Percentiles rank a stretch among this genome's conserved stretches.
Conservation (phyloP, 176 grass and related monocot genomes). For the Cocos nucifera region DNA sequence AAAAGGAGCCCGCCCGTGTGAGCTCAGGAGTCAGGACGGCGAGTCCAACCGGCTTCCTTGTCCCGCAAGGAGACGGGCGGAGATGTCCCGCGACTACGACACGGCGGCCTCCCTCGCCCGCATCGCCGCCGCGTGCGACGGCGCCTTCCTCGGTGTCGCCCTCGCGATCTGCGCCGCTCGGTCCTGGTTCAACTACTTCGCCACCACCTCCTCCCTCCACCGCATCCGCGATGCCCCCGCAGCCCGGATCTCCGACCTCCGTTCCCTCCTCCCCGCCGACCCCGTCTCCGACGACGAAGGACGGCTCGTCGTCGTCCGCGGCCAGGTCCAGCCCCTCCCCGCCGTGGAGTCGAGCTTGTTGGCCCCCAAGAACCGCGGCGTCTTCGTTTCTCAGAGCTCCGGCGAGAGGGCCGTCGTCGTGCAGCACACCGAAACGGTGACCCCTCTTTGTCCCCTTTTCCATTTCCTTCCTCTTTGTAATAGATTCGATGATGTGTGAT, state of each 20-base stretch:
- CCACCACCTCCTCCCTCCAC: conserved; percentile 39
- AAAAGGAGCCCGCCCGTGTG: no score
- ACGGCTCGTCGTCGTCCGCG: conserved; percentile 41
- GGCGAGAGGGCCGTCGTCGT: conserved; percentile 46
- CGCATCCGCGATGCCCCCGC: conserved; percentile 52
- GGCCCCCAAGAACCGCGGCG: conserved; percentile 5
- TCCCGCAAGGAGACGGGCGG: no score
- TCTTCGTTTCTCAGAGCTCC: conserved; percentile 39
- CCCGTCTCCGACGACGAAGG: not conserved
- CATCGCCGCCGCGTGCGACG: conserved; percentile 60
- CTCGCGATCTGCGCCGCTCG: conserved; percentile 41
- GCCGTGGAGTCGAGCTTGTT: conserved; percentile 5
- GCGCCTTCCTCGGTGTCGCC: conserved; percentile 61
- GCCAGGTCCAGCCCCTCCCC: conserved; percentile 39
- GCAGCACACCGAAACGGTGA: conserved; percentile 63
- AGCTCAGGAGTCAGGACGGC: no score
- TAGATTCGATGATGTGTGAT: no score
- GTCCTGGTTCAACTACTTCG: conserved; percentile 65
- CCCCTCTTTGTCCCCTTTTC: not conserved
- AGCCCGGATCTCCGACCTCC: conserved; percentile 38
- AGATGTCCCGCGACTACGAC: conserved; percentile 49
- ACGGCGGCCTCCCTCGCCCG: conserved; percentile 48
- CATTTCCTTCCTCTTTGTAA: no score
- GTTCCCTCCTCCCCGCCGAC: conserved; percentile 33
- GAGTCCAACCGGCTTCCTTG: no score